Percentiles rank a stretch among this genome's conserved stretches.
Evolutionary conservation across 495 filamentous ascomycete species (phyloP).

Genomic region (Aspergillus homomorphus): DNA sequence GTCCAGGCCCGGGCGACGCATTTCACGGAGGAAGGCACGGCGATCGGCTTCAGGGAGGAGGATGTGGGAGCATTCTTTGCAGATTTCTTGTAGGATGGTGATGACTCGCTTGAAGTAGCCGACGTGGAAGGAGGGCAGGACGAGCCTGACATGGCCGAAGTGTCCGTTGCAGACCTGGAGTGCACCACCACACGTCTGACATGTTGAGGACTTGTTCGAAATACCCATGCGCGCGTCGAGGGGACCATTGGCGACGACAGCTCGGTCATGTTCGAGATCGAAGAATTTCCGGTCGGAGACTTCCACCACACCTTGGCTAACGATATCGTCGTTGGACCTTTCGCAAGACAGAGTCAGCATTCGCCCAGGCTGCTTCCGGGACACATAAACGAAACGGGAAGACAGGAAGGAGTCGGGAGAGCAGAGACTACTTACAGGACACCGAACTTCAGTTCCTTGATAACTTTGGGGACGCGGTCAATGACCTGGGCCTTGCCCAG

Average conservation of each 20-base stretch:
- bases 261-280: constrained; percentile 71
- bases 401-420: constrained; percentile 12
- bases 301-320: constrained; percentile 88
- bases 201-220: constrained; percentile 70
- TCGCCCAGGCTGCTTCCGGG: constrained; percentile 11
- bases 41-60: constrained; percentile 74
- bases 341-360: constrained; percentile 7
- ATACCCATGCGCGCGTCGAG: constrained; percentile 85
- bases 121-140: constrained; percentile 89
- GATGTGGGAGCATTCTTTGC: constrained; percentile 70
- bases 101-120: constrained; percentile 92
- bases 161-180: constrained; percentile 86
- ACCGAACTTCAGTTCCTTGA: constrained; percentile 91
- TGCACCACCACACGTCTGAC: constrained; percentile 75
- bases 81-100: constrained; percentile 84
- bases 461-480: constrained; percentile 81
- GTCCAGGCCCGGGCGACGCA: constrained; percentile 80
- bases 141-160: constrained; percentile 87
- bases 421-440: constrained; percentile 61
- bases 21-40: constrained; percentile 66
- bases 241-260: constrained; percentile 72
- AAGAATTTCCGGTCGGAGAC: constrained; percentile 88
- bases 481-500: constrained; percentile 84
- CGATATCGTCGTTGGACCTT: constrained; percentile 89
- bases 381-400: constrained; percentile 7